Evolutionary conservation across 2,329 filamentous ascomycete species (phyloP), one percentile per base, ranked within the genome.

Genomic region (Aspergillus pseudonomiae): DNA sequence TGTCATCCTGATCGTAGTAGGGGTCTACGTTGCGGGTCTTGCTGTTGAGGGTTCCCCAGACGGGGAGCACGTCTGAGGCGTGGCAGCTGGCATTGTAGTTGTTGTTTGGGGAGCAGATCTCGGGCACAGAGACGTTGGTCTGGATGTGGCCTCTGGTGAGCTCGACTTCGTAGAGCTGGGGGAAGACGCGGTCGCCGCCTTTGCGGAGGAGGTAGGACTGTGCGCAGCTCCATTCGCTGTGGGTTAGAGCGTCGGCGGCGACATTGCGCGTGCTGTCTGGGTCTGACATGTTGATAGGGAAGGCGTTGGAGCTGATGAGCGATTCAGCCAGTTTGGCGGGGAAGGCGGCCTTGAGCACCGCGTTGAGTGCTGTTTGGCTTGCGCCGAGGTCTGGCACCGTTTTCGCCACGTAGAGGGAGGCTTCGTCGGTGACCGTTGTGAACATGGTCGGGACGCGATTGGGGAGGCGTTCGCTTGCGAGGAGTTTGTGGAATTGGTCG

Each of bases 31-130:
- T 58, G 19, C 63, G 14, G 2, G 67, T 70, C 52, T 73, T 73
- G 59, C 56, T 61, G 53, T 73, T 72, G 10, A 74, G 59, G 1
- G 66, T 74, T 5, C 72, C 72, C 72, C 72, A 74, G 46, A 68
- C 67, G 6, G 66, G 72, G 4, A 74, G 65, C 6, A 71, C 65
- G 30, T 74, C 72, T 5, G 68, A 63, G 5, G 72, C 41, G 52
- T 74, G 72, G 59, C 72, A 74, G 12, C 69, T 70, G 2, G 72
- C 72, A 48, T 74, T 74, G 63, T 69, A 71, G 52, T 53, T 39
- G 3, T 26, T 28, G 63, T 73, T 73, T 7, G 72, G 72, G 16
- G 63, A 66, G 60, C 72, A 74, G 34, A 72, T 62, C 9, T 59
- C 63, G 1, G 71, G 70, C 4, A 67, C 60, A 19, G 36, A 28